A percentile compares a stretch with the other conserved stretches of the same genome.
These are phyloP conservation scores for Phialophora expanda DNA, from an alignment of 2,329 filamentous ascomycete species.

Conservation along the genomic window DNA sequence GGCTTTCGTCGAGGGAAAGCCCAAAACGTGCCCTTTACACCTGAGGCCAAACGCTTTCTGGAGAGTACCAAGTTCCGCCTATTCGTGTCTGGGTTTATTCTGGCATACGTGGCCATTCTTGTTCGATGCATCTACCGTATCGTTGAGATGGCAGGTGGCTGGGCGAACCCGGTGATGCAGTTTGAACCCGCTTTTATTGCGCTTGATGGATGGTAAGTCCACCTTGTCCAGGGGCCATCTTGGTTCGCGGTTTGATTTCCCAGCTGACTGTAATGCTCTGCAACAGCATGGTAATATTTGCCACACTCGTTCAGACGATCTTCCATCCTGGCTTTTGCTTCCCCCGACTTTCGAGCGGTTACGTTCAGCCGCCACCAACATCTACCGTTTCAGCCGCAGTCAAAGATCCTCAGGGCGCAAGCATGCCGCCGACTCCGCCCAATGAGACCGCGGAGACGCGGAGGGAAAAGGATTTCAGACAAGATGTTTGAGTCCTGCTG, in stretches of 20 bases:
- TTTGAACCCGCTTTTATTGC: constrained; percentile 56
- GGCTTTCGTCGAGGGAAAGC: constrained; percentile 33
- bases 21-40: constrained; percentile 23
- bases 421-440: constrained; percentile 12
- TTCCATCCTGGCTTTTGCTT: constrained; percentile 37
- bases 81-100: constrained; percentile 28
- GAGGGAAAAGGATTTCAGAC: constrained; percentile 6
- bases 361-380: constrained; percentile 5
- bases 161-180: constrained; percentile 54
- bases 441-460: constrained; percentile 5
- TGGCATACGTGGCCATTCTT: constrained; percentile 51
- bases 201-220: constrained; percentile 50
- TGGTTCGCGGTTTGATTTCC: background rate
- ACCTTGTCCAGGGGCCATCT: background rate
- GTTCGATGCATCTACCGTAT: constrained; percentile 57
- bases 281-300: constrained; percentile 32
- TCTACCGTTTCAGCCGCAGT: background rate
- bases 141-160: constrained; percentile 56
- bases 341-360: constrained; percentile 30
- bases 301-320: constrained; percentile 32
- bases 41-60: constrained; percentile 21
- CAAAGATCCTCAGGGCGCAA: constrained; percentile 3
- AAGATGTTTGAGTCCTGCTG: background rate
- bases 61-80: constrained; percentile 28
- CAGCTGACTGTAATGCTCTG: background rate